Base-by-base conservation (phyloP, 2,329 filamentous ascomycete species). In the Botrytis paeoniae region DNA sequence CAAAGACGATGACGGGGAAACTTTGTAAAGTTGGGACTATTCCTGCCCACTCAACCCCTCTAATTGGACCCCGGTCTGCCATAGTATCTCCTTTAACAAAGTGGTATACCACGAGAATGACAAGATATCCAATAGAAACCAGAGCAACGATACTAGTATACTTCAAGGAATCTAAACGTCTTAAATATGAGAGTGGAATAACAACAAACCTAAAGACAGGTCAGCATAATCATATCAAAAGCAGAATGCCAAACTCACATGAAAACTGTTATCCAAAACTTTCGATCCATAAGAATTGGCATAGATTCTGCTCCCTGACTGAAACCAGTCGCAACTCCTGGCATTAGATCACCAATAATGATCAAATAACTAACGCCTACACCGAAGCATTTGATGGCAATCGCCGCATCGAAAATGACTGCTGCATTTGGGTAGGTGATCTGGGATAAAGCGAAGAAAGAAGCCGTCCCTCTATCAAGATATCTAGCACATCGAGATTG, bases 281-380 rank as follows among this genome's bases (percentile, higher is more conserved):
- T 92, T 69, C 96, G 89, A 80, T 98, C 94, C 61, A 95, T 87
- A 75, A 98, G 84, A 80, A 95, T 98, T 1, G 89, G 87, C 62
- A 92, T 84, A 3, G 88, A 86, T 29, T 86, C 88, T 32, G 88
- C 88, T 68, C 85, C 84, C 65, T 88, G 86, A 75, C 89, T 89
- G 82, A 99, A 95, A 7, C 95, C 96, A 74, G 89, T 85, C 37
- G 96, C 90, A 16, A 99, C 96, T 57, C 94, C 95, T 0, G 96
- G 96, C 96, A 99, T 99, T 75, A 99, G 85, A 81, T 99, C 96
- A 69, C 96, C 96, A 78, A 99, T 98, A 80, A 99, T 98, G 80
- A 99, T 99, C 79, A 99, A 89, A 83, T 99, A 99, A 78, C 94
- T 98, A 74, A 98, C 93, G 35, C 93, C 96, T 16, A 99, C 96